Percentiles rank a stretch among this genome's conserved stretches.
Evolutionary conservation across 1,284 basidiomycete species (phyloP).

Genomic region (Pascua guehoae): DNA sequence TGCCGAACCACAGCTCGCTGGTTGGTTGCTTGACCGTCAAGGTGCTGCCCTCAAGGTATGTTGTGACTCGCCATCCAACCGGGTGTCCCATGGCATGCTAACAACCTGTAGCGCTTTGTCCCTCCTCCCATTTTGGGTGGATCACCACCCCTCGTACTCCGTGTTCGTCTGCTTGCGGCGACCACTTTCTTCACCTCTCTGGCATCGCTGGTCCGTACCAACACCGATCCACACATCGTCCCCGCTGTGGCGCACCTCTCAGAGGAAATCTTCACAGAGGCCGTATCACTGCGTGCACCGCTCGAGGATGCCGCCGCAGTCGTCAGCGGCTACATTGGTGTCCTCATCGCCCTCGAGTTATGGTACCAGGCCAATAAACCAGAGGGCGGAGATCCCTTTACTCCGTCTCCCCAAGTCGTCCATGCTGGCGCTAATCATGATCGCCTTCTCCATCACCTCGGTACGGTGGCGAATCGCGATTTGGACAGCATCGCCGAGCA

Average conservation of each 20-base stretch:
- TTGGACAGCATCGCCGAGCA: too few species aligned
- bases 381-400: background rate
- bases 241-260: constrained; percentile 2
- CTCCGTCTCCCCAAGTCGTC: too few species aligned
- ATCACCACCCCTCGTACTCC: constrained; percentile 25
- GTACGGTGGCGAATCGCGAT: too few species aligned
- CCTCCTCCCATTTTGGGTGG: constrained; percentile 35
- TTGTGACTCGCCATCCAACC: background rate
- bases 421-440: too few species aligned
- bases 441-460: too few species aligned
- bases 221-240: constrained; percentile 10
- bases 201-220: constrained; percentile 12
- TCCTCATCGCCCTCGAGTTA: constrained; percentile 26
- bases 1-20: constrained; percentile 15
- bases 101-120: constrained; percentile 22
- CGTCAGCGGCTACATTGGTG: constrained; percentile 8
- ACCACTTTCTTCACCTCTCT: constrained; percentile 25
- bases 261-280: constrained; percentile 5
- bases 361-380: background rate
- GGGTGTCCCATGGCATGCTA: background rate
- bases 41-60: constrained; percentile 25
- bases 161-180: constrained; percentile 25
- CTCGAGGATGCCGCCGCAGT: constrained; percentile 15
- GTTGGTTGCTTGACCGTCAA: constrained; percentile 28
- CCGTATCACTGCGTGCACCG: background rate